A percentile compares a stretch with the other conserved stretches of the same genome.
These are phyloP conservation scores for Sporothrix globosa DNA, from an alignment of 2,329 filamentous ascomycete genomes.

Conservation along the genomic window DNA sequence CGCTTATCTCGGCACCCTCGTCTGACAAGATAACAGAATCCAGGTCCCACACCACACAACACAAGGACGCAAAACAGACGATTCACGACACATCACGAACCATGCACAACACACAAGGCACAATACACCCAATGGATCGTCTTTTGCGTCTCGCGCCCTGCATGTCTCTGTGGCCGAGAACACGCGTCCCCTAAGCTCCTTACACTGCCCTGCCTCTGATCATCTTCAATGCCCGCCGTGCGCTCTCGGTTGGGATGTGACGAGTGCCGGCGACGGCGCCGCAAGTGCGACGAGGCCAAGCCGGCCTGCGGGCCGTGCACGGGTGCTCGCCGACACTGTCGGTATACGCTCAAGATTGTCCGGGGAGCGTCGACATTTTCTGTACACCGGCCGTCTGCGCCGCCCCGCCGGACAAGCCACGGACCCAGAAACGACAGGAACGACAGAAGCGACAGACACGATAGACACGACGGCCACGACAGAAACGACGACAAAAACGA, in stretches of 20 bases:
- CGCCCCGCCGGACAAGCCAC: background rate
- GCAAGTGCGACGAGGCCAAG: slow-evolving; percentile 33
- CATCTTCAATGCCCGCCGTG: background rate
- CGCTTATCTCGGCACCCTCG: too few species aligned
- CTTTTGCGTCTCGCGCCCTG: background rate
- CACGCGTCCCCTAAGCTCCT: background rate
- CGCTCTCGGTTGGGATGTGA: slow-evolving; percentile 32
- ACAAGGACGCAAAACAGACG: too few species aligned
- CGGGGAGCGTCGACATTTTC: slow-evolving; percentile 16
- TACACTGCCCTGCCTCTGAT: background rate
- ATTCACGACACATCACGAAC: too few species aligned
- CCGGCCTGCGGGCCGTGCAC: slow-evolving; percentile 30
- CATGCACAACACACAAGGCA: background rate
- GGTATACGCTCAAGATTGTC: slow-evolving; percentile 32
- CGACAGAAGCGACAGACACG: background rate
- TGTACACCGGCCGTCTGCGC: background rate
- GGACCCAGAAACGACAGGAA: too few species aligned
- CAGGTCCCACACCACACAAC: too few species aligned
- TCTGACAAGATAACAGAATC: too few species aligned
- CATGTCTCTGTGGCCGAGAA: background rate
- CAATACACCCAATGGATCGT: background rate
- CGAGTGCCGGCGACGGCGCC: slow-evolving; percentile 32
- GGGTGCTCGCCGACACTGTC: slow-evolving; percentile 19
- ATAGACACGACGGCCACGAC: background rate
- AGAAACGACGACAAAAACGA: background rate